phyloP scores from a whole-genome alignment of 352 stramenopile genomes.

The Phytophthora cryptogea region DNA sequence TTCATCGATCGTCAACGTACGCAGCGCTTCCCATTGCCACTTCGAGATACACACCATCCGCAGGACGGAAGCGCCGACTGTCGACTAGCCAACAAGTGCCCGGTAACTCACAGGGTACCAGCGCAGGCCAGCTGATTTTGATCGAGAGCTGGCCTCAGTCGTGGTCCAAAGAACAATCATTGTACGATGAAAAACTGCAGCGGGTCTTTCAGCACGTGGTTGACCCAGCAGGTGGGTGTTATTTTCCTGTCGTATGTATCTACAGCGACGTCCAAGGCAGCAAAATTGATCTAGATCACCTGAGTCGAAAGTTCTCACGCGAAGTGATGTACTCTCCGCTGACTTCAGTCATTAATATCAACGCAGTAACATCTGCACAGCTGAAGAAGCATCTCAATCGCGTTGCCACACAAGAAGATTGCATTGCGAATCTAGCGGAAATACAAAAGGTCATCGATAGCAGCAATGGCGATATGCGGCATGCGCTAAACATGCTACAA shows the following conservation, averaged over 20 bases:
- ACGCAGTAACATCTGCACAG: constrained; percentile 71
- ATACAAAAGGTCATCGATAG: constrained; percentile 59
- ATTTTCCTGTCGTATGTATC: constrained; percentile 75
- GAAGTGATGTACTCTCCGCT: constrained; percentile 71
- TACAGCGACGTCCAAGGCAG: constrained; percentile 82
- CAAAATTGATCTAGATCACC: constrained; percentile 69
- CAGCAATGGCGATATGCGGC: constrained; percentile 77
- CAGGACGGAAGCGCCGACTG: constrained; percentile 29
- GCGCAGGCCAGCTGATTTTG: constrained; percentile 58
- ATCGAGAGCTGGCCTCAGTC: constrained; percentile 77
- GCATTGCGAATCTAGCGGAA: constrained; percentile 31
- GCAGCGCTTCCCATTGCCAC: constrained; percentile 51
- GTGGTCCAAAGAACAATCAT: constrained; percentile 42
- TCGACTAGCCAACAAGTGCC: constrained; percentile 10
- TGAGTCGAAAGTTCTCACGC: constrained; percentile 66
- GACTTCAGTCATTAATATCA: constrained; percentile 79
- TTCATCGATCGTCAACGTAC: constrained; percentile 73
- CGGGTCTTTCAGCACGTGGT: constrained; percentile 58
- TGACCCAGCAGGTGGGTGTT: constrained; percentile 37
- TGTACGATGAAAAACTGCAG: constrained; percentile 62
- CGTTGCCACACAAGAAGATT: constrained; percentile 45
- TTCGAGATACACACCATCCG: constrained; percentile 16
- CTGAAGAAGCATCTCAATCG: constrained; percentile 72
- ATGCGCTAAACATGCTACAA: constrained; percentile 84
- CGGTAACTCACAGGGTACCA: background rate